Percentiles rank a stretch among this genome's conserved stretches.
These are phyloP conservation scores for Cladosporium oxysporum DNA, from an alignment of 2,329 filamentous ascomycete species.

Conservation along the genomic window DNA sequence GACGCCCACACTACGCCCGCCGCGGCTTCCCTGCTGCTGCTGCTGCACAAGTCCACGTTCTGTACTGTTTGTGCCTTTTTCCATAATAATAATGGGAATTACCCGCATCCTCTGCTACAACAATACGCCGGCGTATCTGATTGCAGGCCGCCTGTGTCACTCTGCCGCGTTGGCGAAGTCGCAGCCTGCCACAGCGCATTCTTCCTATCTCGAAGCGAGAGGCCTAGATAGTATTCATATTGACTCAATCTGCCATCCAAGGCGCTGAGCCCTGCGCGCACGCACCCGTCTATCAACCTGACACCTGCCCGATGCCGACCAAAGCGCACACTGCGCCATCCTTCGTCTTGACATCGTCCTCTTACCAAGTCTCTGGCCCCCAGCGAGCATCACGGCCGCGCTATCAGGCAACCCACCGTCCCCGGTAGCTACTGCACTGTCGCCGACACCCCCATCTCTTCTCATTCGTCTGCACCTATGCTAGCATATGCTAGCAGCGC, in stretches of 20 bases:
- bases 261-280: constrained; percentile 6
- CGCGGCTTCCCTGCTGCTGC: neutral
- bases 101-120: neutral
- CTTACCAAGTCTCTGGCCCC: neutral
- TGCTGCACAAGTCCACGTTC: neutral
- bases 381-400: neutral
- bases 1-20: neutral
- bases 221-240: neutral
- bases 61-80: neutral
- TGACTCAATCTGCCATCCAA: neutral
- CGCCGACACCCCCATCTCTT: constrained; percentile 12
- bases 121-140: neutral
- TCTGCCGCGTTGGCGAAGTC: neutral
- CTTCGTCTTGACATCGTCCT: neutral
- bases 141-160: neutral
- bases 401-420: constrained; percentile 4
- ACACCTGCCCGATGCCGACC: constrained; percentile 5
- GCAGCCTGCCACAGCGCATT: constrained; percentile 1
- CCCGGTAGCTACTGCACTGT: neutral
- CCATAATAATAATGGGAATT: neutral
- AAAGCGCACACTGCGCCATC: neutral
- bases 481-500: neutral
- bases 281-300: neutral
- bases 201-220: constrained; percentile 13
- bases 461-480: constrained; percentile 2